Evolutionary conservation across 2,329 filamentous ascomycete species (phyloP).

Genomic region (Zarea fungicola): DNA sequence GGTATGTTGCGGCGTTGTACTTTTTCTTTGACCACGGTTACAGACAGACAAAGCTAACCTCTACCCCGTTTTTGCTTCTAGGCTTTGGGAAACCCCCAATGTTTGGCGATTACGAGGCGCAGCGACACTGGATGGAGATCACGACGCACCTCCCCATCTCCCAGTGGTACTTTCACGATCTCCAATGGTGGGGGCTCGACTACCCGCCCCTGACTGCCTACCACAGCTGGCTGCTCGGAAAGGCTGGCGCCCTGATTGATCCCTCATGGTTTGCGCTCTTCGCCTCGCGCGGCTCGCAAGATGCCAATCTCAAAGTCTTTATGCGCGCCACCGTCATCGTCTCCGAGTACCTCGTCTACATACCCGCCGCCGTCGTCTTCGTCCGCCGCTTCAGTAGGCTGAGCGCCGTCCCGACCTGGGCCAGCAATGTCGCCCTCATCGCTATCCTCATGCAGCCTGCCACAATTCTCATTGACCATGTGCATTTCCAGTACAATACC

Average conservation of each 20-base stretch:
- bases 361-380: slow-evolving; percentile 82
- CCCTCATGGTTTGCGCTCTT: slow-evolving; percentile 84
- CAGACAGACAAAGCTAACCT: slow-evolving; percentile 7
- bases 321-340: slow-evolving; percentile 91
- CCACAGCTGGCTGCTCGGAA: slow-evolving; percentile 92
- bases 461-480: slow-evolving; percentile 88
- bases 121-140: slow-evolving; percentile 98
- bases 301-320: slow-evolving; percentile 78
- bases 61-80: slow-evolving; percentile 29
- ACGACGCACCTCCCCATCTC: slow-evolving; percentile 84
- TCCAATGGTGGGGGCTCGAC: slow-evolving; percentile 96
- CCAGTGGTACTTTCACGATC: slow-evolving; percentile 96
- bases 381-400: slow-evolving; percentile 73
- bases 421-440: slow-evolving; percentile 75
- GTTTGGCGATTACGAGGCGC: slow-evolving; percentile 96
- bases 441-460: slow-evolving; percentile 90
- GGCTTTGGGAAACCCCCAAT: slow-evolving; percentile 79
- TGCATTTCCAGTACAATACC: slow-evolving; percentile 96
- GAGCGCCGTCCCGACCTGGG: slow-evolving; percentile 74
- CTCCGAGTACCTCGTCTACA: slow-evolving; percentile 85
- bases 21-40: background rate
- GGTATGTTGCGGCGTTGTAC: slow-evolving; percentile 49
- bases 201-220: slow-evolving; percentile 97
- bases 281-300: slow-evolving; percentile 74
- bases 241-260: slow-evolving; percentile 73